These are phyloP conservation scores for Clonostachys solani DNA, from an alignment of 2,329 filamentous ascomycete species.

Conservation along the genomic window DNA sequence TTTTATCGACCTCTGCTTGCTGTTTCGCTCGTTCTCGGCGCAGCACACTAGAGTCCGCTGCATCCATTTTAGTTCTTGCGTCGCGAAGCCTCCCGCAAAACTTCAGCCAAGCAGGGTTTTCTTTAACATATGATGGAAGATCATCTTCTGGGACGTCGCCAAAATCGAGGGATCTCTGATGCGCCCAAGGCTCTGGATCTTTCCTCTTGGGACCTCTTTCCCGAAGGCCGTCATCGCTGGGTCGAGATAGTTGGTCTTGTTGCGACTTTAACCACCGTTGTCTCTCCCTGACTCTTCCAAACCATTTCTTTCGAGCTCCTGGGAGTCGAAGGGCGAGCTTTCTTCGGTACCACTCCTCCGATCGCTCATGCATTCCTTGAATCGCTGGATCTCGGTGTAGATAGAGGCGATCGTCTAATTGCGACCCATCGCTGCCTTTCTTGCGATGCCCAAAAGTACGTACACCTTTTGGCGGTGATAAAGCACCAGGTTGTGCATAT, in stretches of 20 bases:
- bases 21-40: too few relatives aligned
- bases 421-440: constrained; percentile 4
- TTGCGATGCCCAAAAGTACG: constrained; percentile 1
- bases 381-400: constrained; percentile 45
- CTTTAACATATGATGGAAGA: constrained; percentile 37
- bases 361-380: constrained; percentile 37
- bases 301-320: constrained; percentile 43
- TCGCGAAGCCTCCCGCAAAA: constrained; percentile 31
- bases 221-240: background rate
- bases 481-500: constrained; percentile 24
- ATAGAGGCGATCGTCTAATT: constrained; percentile 27
- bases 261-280: constrained; percentile 13
- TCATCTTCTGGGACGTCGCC: constrained; percentile 28
- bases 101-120: constrained; percentile 39
- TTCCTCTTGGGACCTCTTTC: constrained; percentile 4
- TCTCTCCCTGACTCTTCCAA: constrained; percentile 37
- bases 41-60: background rate
- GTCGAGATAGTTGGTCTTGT: constrained; percentile 1
- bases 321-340: constrained; percentile 44
- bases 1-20: too few relatives aligned
- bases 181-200: constrained; percentile 20
- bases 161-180: constrained; percentile 24
- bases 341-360: constrained; percentile 36
- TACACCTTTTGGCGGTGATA: constrained; percentile 15
- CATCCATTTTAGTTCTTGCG: background rate